Conservation (phyloP, 2,329 filamentous ascomycete species). For the Myrmaecium sp. region DNA sequence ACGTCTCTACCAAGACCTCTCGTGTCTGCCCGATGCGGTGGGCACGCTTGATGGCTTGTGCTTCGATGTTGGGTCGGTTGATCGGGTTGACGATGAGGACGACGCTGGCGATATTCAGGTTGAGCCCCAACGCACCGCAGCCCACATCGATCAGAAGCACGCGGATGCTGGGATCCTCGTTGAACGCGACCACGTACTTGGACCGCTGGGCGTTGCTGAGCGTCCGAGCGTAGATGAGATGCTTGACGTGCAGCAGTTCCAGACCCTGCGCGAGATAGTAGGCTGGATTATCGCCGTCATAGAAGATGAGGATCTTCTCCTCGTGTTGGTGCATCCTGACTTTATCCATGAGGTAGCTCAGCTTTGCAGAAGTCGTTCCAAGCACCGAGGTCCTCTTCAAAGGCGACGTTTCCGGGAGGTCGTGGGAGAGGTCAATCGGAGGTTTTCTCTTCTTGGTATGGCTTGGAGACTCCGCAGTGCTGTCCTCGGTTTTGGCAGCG, state of each 20-base stretch:
- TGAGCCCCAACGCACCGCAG: constrained; percentile 75
- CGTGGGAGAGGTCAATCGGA: constrained; percentile 7
- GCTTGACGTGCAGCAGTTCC: constrained; percentile 49
- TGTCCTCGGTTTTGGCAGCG: constrained; percentile 3
- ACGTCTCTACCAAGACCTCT: constrained; percentile 68
- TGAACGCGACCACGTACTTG: constrained; percentile 66
- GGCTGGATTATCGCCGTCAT: constrained; percentile 73
- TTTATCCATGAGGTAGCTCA: constrained; percentile 67
- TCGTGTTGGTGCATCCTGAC: constrained; percentile 48
- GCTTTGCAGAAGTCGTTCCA: constrained; percentile 74
- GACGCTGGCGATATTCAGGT: constrained; percentile 65
- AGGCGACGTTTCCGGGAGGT: constrained; percentile 22
- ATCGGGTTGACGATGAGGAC: constrained; percentile 85
- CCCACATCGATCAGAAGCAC: constrained; percentile 84
- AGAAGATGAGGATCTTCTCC: constrained; percentile 87
- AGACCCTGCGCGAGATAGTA: constrained; percentile 73
- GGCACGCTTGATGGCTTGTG: constrained; percentile 80
- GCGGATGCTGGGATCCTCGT: constrained; percentile 48
- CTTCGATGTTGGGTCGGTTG: constrained; percentile 67
- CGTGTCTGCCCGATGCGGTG: constrained; percentile 72
- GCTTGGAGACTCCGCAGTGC: constrained; percentile 6
- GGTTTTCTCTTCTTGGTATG: constrained; percentile 16
- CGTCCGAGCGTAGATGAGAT: constrained; percentile 49
- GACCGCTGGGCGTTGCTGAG: constrained; percentile 45
- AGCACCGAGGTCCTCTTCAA: constrained; percentile 45